A percentile compares a stretch with the other conserved stretches of the same genome.
Evolutionary conservation across 495 filamentous ascomycete genomes (phyloP).

Genomic region (Trypethelium eluteriae): DNA sequence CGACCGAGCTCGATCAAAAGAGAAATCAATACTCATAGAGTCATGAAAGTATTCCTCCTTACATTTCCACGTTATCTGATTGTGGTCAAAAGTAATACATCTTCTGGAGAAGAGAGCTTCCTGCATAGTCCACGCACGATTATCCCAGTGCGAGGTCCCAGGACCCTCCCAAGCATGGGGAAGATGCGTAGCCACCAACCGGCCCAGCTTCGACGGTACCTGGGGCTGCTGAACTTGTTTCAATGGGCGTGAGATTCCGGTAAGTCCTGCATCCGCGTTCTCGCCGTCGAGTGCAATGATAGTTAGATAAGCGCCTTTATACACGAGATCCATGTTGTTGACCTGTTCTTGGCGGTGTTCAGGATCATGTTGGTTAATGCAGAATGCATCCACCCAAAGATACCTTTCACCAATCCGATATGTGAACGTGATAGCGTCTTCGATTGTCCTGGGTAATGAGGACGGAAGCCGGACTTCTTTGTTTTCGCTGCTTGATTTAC

Average conservation of each 20-base stretch:
- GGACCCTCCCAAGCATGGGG: background rate
- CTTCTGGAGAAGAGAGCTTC: background rate
- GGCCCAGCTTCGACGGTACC: background rate
- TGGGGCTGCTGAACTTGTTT: background rate
- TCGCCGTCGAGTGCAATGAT: constrained; percentile 5
- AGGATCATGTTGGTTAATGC: too few species aligned
- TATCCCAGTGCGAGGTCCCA: background rate
- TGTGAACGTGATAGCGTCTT: background rate
- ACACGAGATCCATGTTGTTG: constrained; percentile 9
- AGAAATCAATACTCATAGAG: too few species aligned
- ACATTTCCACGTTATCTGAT: too few species aligned
- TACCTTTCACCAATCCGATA: background rate
- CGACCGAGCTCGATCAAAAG: too few species aligned
- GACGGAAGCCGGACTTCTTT: too few species aligned
- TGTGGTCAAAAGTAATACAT: too few species aligned
- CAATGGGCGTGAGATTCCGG: background rate
- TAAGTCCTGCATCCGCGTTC: constrained; percentile 4
- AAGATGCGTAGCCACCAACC: background rate
- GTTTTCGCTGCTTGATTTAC: too few species aligned
- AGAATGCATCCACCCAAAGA: constrained; percentile 10
- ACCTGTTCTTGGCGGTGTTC: constrained; percentile 5
- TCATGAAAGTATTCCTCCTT: too few species aligned
- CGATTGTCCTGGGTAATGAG: background rate
- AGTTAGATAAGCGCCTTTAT: background rate
- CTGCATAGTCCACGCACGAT: constrained; percentile 14